phyloP scores from a whole-genome alignment of 164 flowering plant genomes.

The Cinnamomum micranthum region DNA sequence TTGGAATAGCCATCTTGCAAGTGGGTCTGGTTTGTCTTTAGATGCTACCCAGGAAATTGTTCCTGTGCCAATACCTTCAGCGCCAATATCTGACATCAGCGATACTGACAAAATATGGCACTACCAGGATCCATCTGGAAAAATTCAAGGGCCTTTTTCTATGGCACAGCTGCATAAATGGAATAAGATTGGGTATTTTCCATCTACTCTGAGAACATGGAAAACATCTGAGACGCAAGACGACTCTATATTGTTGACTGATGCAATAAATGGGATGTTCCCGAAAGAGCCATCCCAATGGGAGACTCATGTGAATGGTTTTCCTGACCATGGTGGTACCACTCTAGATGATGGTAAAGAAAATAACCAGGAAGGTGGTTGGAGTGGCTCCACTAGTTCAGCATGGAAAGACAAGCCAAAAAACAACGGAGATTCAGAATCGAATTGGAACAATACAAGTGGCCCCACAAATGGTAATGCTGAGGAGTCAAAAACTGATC shows the following conservation, averaged over 20 bases:
- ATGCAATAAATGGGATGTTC: slow-evolving; percentile 57
- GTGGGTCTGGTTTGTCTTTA: not conserved
- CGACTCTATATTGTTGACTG: slow-evolving; percentile 61
- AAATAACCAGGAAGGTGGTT: slow-evolving; percentile 1
- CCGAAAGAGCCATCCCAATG: slow-evolving; percentile 26
- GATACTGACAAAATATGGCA: slow-evolving; percentile 86
- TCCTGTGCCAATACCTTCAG: slow-evolving; percentile 25
- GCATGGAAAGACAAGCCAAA: slow-evolving; percentile 8
- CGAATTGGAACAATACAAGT: slow-evolving; percentile 13
- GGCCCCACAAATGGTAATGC: slow-evolving; percentile 11
- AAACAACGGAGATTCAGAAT: slow-evolving; percentile 12
- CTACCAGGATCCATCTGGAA: slow-evolving; percentile 82
- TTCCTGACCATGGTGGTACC: slow-evolving; percentile 7
- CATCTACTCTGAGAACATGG: slow-evolving; percentile 72
- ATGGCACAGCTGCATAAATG: slow-evolving; percentile 84
- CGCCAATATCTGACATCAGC: slow-evolving; percentile 26
- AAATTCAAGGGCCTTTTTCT: slow-evolving; percentile 96
- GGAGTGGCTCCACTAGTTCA: slow-evolving; percentile 6
- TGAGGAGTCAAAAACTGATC: slow-evolving; percentile 3
- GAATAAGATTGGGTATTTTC: slow-evolving; percentile 81
- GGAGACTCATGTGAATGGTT: not conserved
- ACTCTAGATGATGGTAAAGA: not conserved
- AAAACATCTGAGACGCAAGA: slow-evolving; percentile 47
- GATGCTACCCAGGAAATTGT: slow-evolving; percentile 19
- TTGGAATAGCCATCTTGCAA: not conserved